These are phyloP conservation scores for Aspergillus novofumigatus DNA, from an alignment of 2,329 filamentous ascomycete species.

Conservation along the genomic window DNA sequence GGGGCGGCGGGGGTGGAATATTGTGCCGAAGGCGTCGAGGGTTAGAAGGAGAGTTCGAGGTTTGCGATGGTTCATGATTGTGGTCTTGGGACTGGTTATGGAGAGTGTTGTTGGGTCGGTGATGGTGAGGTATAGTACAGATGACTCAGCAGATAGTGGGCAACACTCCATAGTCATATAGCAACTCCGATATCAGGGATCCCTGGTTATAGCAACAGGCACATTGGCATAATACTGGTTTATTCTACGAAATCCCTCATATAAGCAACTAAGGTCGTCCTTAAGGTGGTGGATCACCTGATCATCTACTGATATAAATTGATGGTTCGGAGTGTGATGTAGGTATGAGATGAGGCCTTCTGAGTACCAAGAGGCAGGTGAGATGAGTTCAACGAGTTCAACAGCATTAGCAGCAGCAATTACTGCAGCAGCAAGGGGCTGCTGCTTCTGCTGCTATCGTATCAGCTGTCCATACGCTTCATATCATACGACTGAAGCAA, in stretches of 20 bases:
- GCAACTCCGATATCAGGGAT: too few relatives aligned
- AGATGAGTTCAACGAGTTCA: neutral
- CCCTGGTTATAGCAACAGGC: too few relatives aligned
- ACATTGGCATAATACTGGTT: too few relatives aligned
- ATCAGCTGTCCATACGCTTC: neutral
- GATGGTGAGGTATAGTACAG: neutral
- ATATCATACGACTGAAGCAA: neutral
- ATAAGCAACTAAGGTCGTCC: too few relatives aligned
- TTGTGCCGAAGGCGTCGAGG: constrained; percentile 44
- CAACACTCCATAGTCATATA: too few relatives aligned
- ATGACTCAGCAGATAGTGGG: neutral
- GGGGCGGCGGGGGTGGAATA: constrained; percentile 40
- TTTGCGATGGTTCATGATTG: neutral
- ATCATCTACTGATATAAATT: too few relatives aligned
- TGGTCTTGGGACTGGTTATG: neutral
- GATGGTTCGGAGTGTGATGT: too few relatives aligned
- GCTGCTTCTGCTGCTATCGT: too few relatives aligned
- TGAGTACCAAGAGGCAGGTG: neutral
- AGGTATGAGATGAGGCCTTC: neutral
- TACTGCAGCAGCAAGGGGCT: too few relatives aligned
- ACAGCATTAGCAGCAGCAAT: too few relatives aligned
- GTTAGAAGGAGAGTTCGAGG: constrained; percentile 38
- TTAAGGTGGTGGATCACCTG: too few relatives aligned
- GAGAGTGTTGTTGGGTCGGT: neutral
- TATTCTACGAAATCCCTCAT: too few relatives aligned